Evolutionary conservation across 2,329 filamentous ascomycete genomes (phyloP), one percentile per base, ranked within the genome.

Genomic region (Fusarium duplospermum): DNA sequence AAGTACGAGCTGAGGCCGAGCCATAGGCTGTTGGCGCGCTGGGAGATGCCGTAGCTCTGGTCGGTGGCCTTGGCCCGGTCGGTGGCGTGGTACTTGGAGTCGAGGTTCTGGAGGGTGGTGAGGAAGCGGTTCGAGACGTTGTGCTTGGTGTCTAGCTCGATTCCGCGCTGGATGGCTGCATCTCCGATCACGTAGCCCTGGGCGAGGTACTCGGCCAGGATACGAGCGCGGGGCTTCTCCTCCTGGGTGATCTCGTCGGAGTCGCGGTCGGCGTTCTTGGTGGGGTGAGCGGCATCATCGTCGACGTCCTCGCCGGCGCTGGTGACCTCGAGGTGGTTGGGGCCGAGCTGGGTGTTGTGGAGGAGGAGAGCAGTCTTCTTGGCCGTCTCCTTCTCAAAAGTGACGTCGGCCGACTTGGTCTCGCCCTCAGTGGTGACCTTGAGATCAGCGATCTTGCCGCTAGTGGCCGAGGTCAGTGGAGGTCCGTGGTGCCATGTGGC

Each of bases 321-420:
- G 50, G 92, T 89, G 58, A 95, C 90, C 66, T 90, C 88, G 81
- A 99, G 97, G 80, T 96, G 91, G 76, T 95, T 94, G 69, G 93
- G 86, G 73, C 95, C 95, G 60, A 99, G 93, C 85, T 97, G 93
- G 62, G 96, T 99, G 88, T 98, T 97, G 86, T 98, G 96, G 74
- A 99, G 92, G 69, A 99, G 93, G 45, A 98, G 93, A 29, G 96
- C 96, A 24, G 96, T 99, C 88, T 98, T 98, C 69, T 96, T 95
- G 60, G 96, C 96, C 16, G 96, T 97, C 83, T 96, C 92, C 87
- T 98, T 98, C 85, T 98, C 96, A 81, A 99, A 99, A 62, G 92
- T 95, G 73, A 99, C 95, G n/a, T 92, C 93, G 67, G 96, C 96
- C 59, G 92, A 92, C 86, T 98, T 94, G 76, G 89, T 87, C 76